phyloP scores from a whole-genome alignment of 768 basidiomycete genomes.

The Phylloporus scabripes region DNA sequence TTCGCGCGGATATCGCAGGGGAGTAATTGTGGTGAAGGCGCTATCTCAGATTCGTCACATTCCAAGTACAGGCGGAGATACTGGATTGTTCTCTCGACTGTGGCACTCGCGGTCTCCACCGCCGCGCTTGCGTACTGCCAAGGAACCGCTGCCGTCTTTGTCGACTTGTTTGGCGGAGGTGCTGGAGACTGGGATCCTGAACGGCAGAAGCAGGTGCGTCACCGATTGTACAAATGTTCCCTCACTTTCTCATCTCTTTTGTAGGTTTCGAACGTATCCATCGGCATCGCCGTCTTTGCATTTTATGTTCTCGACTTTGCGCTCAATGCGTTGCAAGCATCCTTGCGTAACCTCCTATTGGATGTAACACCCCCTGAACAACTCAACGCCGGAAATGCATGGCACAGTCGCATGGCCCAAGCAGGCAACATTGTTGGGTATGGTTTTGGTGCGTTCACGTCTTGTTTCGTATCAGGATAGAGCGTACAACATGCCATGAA shows the following conservation, averaged over 20 bases:
- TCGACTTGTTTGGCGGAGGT: constrained; percentile 71
- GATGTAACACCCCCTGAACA: constrained; percentile 88
- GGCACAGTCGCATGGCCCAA: constrained; percentile 95
- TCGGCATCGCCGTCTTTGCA: constrained; percentile 78
- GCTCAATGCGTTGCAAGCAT: constrained; percentile 93
- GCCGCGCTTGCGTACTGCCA: constrained; percentile 80
- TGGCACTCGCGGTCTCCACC: constrained; percentile 72
- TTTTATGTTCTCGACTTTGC: constrained; percentile 97
- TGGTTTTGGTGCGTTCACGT: constrained; percentile 62
- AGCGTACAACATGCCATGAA: constrained; percentile 5
- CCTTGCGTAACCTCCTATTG: constrained; percentile 86
- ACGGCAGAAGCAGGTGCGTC: constrained; percentile 52
- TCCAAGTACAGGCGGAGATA: constrained; percentile 88
- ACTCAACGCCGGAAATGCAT: constrained; percentile 91
- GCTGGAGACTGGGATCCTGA: constrained; percentile 86
- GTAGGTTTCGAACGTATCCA: constrained; percentile 66
- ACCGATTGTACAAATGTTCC: not conserved
- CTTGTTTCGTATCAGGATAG: not conserved
- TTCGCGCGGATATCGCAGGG: not conserved
- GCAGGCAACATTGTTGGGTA: constrained; percentile 96
- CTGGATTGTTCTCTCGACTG: constrained; percentile 89
- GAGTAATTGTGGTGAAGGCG: constrained; percentile 46
- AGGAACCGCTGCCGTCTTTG: constrained; percentile 62
- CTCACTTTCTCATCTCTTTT: not conserved
- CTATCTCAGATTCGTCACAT: constrained; percentile 89